Evolutionary conservation across 345 rosid genomes (phyloP).

Genomic region (Camelina sativa): DNA sequence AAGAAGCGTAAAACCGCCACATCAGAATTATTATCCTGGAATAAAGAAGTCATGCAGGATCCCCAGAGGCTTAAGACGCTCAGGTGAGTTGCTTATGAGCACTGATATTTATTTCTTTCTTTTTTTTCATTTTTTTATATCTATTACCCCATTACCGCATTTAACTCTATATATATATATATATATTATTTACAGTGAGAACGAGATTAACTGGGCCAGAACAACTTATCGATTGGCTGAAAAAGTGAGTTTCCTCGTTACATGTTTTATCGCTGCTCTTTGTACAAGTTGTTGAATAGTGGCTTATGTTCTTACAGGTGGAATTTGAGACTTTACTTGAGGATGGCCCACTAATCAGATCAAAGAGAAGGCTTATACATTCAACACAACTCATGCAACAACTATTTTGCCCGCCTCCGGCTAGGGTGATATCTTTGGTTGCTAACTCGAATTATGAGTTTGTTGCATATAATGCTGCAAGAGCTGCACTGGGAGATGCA

Average conservation of each 20-base stretch:
- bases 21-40: slow-evolving; percentile 65
- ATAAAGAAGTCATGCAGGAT: slow-evolving; percentile 59
- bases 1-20: slow-evolving; percentile 74
- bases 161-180: neutral
- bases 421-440: slow-evolving; percentile 51
- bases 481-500: slow-evolving; percentile 73
- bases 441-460: slow-evolving; percentile 58
- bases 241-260: slow-evolving; percentile 58
- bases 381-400: slow-evolving; percentile 87
- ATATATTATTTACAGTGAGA: slow-evolving; percentile 53
- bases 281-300: slow-evolving; percentile 29
- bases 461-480: slow-evolving; percentile 54
- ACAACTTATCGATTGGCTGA: slow-evolving; percentile 65
- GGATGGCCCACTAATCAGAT: slow-evolving; percentile 54
- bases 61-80: slow-evolving; percentile 57
- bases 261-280: slow-evolving; percentile 9
- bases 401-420: slow-evolving; percentile 60
- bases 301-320: slow-evolving; percentile 53
- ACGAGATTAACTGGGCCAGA: slow-evolving; percentile 74
- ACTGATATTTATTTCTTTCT: no score
- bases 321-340: slow-evolving; percentile 63
- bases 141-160: no score
- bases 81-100: slow-evolving; percentile 54
- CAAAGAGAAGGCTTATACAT: slow-evolving; percentile 78
- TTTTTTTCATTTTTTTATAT: neutral